These are phyloP conservation scores for Mucor lusitanicus DNA, from an alignment of 371 early-diverging fungal species.

Conservation along the genomic window DNA sequence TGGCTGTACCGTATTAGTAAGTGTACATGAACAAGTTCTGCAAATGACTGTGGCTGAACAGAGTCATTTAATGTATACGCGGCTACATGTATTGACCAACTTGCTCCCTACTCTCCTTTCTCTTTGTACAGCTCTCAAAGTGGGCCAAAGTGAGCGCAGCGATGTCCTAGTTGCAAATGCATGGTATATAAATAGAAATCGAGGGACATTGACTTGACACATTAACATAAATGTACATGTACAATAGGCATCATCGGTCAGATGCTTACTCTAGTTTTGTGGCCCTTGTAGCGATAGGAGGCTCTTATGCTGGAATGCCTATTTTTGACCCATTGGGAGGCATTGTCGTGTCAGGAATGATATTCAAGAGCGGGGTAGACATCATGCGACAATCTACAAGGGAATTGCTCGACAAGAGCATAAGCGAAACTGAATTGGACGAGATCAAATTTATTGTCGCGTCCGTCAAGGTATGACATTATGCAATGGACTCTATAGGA, in stretches of 20 bases:
- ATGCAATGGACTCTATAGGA: neutral
- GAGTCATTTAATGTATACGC: neutral
- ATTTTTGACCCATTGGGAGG: conserved; percentile 71
- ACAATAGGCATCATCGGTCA: conserved; percentile 64
- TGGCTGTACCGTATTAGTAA: conserved; percentile 60
- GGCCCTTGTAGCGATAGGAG: conserved; percentile 63
- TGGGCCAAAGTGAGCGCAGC: conserved; percentile 57
- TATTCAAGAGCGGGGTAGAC: conserved; percentile 55
- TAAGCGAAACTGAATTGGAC: conserved; percentile 26
- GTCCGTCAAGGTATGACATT: conserved; percentile 28
- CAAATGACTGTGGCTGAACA: neutral
- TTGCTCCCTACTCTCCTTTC: neutral
- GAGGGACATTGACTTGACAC: neutral
- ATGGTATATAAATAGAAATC: conserved; percentile 37
- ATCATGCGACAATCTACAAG: conserved; percentile 41
- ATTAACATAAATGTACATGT: neutral
- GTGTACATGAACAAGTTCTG: neutral
- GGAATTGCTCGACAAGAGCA: conserved; percentile 45
- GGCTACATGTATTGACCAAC: neutral
- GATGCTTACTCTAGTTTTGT: conserved; percentile 71
- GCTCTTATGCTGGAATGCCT: conserved; percentile 64
- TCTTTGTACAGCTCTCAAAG: conserved; percentile 36
- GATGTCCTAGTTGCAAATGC: conserved; percentile 71
- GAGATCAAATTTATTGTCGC: conserved; percentile 26
- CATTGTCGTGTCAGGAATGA: conserved; percentile 56